Conservation (phyloP, 2,329 filamentous ascomycete genomes). For the Phaeoacremonium minimum region DNA sequence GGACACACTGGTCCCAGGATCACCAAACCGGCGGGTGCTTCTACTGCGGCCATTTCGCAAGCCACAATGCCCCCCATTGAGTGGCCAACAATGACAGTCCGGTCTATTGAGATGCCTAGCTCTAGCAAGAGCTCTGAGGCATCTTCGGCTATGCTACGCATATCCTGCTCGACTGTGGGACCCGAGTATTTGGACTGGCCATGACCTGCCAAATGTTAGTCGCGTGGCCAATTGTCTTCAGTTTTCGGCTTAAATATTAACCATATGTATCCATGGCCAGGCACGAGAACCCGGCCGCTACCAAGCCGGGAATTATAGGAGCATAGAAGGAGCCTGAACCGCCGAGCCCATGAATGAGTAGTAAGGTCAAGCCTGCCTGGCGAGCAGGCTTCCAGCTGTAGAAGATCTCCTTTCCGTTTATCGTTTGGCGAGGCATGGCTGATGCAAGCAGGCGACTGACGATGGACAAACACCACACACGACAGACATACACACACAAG, state of each 20-base stretch:
- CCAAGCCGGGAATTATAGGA: constrained; percentile 9
- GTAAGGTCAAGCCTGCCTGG: constrained; percentile 9
- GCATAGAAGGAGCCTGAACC: constrained; percentile 8
- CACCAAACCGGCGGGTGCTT: constrained; percentile 40
- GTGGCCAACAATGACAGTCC: constrained; percentile 58
- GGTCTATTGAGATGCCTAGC: constrained; percentile 37
- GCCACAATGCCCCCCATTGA: constrained; percentile 68
- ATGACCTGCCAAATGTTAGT: constrained; percentile 33
- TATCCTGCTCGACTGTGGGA: constrained; percentile 37
- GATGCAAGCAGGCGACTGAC: too few species aligned
- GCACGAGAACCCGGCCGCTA: constrained; percentile 10
- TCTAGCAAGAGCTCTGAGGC: constrained; percentile 47
- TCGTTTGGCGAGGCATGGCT: too few species aligned
- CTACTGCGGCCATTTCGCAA: constrained; percentile 47
- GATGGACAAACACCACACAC: too few species aligned
- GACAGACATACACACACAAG: too few species aligned
- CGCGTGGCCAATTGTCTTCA: too few species aligned
- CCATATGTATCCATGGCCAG: constrained; percentile 6
- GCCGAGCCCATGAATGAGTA: constrained; percentile 10
- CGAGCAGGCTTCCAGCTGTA: too few species aligned
- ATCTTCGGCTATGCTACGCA: constrained; percentile 50
- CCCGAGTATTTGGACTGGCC: constrained; percentile 44
- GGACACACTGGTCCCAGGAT: constrained; percentile 64
- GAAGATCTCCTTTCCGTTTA: too few species aligned
- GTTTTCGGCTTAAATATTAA: too few species aligned